phyloP scores from a whole-genome alignment of 208 protist genomes.

The Naegleria gruberi region DNA sequence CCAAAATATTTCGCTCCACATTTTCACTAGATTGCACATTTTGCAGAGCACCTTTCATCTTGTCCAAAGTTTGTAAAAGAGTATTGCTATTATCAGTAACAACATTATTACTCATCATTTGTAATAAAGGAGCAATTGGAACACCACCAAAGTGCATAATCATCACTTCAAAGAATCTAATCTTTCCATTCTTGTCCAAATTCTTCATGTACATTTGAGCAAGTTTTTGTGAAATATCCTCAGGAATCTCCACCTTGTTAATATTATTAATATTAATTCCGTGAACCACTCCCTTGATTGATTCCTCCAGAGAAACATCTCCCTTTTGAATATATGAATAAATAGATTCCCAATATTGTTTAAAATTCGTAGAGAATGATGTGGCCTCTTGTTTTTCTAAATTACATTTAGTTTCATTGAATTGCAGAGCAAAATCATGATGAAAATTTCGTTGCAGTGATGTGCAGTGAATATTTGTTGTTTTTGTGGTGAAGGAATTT shows the following conservation, averaged over 20 bases:
- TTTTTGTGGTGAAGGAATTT: no score
- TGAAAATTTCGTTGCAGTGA: no score
- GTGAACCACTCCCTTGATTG: neutral
- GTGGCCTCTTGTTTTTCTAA: no score
- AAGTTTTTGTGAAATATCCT: neutral
- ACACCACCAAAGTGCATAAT: neutral
- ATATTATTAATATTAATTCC: neutral
- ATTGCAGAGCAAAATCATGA: no score
- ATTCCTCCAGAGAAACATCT: neutral
- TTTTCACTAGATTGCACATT: neutral
- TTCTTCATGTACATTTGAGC: neutral
- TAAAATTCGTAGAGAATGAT: no score
- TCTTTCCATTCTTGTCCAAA: neutral
- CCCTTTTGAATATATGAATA: neutral
- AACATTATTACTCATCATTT: neutral
- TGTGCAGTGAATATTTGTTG: no score
- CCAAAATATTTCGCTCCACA: neutral
- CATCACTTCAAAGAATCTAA: conserved; percentile 8
- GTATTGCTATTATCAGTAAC: neutral
- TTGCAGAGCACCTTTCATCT: neutral
- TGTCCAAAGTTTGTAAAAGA: neutral
- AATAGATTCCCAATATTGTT: neutral
- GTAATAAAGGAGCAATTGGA: neutral
- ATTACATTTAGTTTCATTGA: no score
- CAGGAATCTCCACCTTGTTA: neutral